A percentile compares a stretch with the other conserved stretches of the same genome.
These are phyloP conservation scores for Alternaria consortialis DNA, from an alignment of 2,329 filamentous ascomycete species.

Conservation along the genomic window DNA sequence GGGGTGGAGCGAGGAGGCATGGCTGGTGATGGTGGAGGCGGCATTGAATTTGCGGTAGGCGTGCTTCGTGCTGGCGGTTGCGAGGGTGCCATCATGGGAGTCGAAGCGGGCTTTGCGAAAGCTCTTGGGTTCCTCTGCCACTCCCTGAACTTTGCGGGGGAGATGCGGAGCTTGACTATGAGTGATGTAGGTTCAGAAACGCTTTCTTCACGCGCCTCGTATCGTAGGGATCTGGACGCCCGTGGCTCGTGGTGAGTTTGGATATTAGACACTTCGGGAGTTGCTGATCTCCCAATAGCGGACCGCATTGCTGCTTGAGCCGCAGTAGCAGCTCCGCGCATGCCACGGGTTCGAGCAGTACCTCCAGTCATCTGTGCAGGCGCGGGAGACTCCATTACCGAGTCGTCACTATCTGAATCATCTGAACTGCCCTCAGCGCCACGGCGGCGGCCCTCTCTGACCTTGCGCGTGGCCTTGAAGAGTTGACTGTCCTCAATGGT, in stretches of 20 bases:
- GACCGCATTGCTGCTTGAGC: conserved; percentile 87
- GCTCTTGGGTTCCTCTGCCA: conserved; percentile 66
- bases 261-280: conserved; percentile 75
- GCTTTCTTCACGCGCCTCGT: conserved; percentile 79
- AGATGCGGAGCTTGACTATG: conserved; percentile 78
- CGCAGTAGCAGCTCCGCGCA: conserved; percentile 86
- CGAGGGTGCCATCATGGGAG: conserved; percentile 56
- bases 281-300: conserved; percentile 81
- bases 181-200: conserved; percentile 69
- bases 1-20: conserved; percentile 48
- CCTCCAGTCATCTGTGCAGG: conserved; percentile 72
- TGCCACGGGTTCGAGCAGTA: conserved; percentile 84
- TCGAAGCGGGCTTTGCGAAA: conserved; percentile 53
- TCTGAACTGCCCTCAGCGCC: conserved; percentile 80
- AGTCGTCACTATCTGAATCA: conserved; percentile 91
- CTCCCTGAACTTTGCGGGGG: conserved; percentile 74
- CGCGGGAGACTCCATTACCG: conserved; percentile 83
- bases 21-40: conserved; percentile 60
- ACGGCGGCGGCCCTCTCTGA: conserved; percentile 63
- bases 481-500: conserved; percentile 85
- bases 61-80: conserved; percentile 60
- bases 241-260: conserved; percentile 73
- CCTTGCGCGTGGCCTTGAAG: conserved; percentile 70
- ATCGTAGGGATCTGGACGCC: conserved; percentile 66
- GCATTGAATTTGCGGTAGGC: conserved; percentile 65